Conservation (phyloP, 305 asterid genomes). For the Solanum chacoense region DNA sequence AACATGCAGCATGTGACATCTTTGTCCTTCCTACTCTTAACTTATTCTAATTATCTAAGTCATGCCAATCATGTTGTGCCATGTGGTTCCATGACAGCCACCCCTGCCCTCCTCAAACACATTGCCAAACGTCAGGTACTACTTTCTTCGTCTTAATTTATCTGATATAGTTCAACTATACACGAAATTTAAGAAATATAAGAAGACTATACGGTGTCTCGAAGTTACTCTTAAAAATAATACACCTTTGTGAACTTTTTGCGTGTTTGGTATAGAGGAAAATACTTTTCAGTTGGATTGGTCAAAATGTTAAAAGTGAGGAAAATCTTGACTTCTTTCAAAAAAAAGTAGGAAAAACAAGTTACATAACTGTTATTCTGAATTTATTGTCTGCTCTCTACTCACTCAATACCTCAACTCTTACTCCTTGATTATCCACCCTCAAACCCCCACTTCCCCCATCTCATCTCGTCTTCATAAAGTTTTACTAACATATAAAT, state of each 20-base stretch:
- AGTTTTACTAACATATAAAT: too few relatives aligned
- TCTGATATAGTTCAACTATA: too few relatives aligned
- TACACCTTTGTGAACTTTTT: not conserved
- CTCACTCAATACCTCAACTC: not conserved
- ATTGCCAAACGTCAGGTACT: slow-evolving; percentile 74
- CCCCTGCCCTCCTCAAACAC: slow-evolving; percentile 65
- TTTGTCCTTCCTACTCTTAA: slow-evolving; percentile 60
- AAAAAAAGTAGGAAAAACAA: not conserved
- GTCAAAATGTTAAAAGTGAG: not conserved
- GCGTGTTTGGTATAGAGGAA: not conserved
- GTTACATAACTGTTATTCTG: not conserved
- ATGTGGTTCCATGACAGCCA: slow-evolving; percentile 51
- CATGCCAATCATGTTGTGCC: slow-evolving; percentile 68
- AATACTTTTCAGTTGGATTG: too few relatives aligned
- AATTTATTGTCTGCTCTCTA: not conserved
- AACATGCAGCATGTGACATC: slow-evolving; percentile 97
- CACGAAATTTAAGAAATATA: too few relatives aligned
- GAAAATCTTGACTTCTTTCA: too few relatives aligned
- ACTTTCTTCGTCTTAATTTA: not conserved
- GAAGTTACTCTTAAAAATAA: too few relatives aligned
- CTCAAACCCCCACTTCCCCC: not conserved
- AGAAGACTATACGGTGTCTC: not conserved
- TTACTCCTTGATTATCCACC: not conserved
- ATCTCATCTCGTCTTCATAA: not conserved
- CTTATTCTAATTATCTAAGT: slow-evolving; percentile 78